Conservation (phyloP, 2,329 filamentous ascomycete genomes). For the Ophiocordyceps polyrhachis-furcata region DNA sequence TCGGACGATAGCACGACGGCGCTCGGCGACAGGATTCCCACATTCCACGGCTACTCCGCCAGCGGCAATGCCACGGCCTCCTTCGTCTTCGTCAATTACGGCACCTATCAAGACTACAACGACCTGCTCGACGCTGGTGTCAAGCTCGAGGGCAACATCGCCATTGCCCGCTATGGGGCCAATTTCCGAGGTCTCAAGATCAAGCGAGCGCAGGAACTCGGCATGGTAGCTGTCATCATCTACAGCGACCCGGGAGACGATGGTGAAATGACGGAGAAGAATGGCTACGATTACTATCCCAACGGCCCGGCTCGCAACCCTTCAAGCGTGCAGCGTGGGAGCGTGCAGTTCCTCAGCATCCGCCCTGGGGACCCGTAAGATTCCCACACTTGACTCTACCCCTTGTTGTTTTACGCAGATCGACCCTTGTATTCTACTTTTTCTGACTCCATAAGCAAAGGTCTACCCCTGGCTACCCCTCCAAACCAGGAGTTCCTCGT, state of each 20-base stretch:
- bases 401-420: not conserved
- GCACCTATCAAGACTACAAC: constrained; percentile 70
- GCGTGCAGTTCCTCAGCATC: constrained; percentile 60
- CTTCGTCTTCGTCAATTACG: constrained; percentile 84
- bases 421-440: too few relatives aligned
- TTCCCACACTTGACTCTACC: not conserved
- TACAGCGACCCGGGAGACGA: constrained; percentile 87
- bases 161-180: constrained; percentile 65
- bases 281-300: constrained; percentile 65
- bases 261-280: constrained; percentile 59
- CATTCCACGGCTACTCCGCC: constrained; percentile 89
- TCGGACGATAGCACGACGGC: constrained; percentile 66
- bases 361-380: constrained; percentile 47
- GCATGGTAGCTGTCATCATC: constrained; percentile 69
- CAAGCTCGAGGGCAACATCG: constrained; percentile 67
- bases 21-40: constrained; percentile 56
- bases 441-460: constrained; percentile 6
- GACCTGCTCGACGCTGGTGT: constrained; percentile 61
- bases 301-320: constrained; percentile 74
- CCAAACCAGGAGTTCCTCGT: constrained; percentile 71
- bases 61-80: constrained; percentile 77
- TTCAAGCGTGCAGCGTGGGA: constrained; percentile 78
- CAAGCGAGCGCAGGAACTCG: constrained; percentile 78
- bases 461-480: constrained; percentile 85
- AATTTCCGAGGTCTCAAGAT: constrained; percentile 85